Percentiles rank a stretch among this genome's conserved stretches.
phyloP scores from a whole-genome alignment of 352 stramenopile species.

The Sclerospora graminicola region DNA sequence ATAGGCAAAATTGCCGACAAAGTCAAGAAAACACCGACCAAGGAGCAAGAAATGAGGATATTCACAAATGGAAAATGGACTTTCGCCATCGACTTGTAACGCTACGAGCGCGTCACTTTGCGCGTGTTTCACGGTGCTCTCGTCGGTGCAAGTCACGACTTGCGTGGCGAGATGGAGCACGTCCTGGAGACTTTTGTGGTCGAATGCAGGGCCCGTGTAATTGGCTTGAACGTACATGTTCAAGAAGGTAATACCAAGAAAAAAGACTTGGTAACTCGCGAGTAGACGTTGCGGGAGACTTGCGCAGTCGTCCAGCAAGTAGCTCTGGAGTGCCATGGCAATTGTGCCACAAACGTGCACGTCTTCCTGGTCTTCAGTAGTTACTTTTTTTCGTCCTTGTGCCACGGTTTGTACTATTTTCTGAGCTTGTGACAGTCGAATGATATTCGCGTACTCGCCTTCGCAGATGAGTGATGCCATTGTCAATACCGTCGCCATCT shows the following conservation, averaged over 20 bases:
- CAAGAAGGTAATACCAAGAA: conserved; percentile 50
- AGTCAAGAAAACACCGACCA: conserved; percentile 53
- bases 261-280: conserved; percentile 45
- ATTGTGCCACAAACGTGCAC: conserved; percentile 41
- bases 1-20: conserved; percentile 44
- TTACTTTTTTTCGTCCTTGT: conserved; percentile 7
- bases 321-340: conserved; percentile 27
- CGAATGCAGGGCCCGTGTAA: conserved; percentile 70
- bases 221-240: conserved; percentile 77
- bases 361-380: conserved; percentile 14
- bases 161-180: conserved; percentile 26
- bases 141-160: conserved; percentile 21
- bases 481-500: conserved; percentile 17
- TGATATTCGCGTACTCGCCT: conserved; percentile 46
- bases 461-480: conserved; percentile 51
- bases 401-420: conserved; percentile 17
- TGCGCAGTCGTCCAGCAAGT: conserved; percentile 26
- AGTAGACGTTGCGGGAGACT: conserved; percentile 23
- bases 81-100: conserved; percentile 72
- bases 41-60: conserved; percentile 60
- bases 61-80: conserved; percentile 69
- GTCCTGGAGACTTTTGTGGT: conserved; percentile 35
- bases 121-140: conserved; percentile 29
- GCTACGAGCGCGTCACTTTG: conserved; percentile 49
- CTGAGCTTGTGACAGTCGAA: conserved; percentile 31